Evolutionary conservation across 225 moss, liverwort and hornwort genomes (phyloP).

Genomic region (Thuidium tamariscinum): DNA sequence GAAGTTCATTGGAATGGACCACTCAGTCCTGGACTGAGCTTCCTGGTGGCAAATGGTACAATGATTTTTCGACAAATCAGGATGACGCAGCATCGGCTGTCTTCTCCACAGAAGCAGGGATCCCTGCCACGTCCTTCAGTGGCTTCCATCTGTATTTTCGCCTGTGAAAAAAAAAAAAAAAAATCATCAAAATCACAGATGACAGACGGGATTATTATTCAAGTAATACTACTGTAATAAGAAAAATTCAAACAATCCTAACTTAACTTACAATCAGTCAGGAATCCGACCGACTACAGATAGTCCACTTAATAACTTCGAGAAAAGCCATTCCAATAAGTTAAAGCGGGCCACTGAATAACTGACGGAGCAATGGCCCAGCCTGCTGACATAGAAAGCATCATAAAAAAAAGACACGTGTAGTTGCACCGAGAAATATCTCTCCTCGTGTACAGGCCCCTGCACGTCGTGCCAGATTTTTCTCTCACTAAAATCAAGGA

Average conservation of each 20-base stretch:
- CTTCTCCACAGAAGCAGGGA: conserved; percentile 26
- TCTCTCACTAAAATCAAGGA: neutral
- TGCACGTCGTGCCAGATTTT: neutral
- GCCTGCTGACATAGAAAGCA: neutral
- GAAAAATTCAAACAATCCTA: neutral
- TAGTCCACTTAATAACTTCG: no score
- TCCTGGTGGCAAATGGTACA: neutral
- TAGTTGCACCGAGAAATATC: neutral
- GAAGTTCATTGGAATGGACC: neutral
- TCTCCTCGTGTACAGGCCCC: neutral
- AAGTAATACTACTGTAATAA: neutral
- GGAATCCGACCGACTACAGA: neutral
- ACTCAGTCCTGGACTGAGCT: neutral
- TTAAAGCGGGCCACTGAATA: neutral
- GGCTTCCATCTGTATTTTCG: conserved; percentile 83
- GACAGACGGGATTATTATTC: neutral
- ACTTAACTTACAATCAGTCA: neutral
- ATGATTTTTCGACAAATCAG: conserved; percentile 18
- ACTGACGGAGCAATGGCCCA: neutral
- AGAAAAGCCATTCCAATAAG: neutral
- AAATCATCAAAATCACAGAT: neutral
- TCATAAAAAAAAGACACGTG: neutral
- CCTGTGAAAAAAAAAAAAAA: conserved; percentile 3
- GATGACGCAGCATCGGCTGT: neutral
- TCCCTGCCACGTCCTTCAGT: conserved; percentile 66